A percentile compares a stretch with the other conserved stretches of the same genome.
Evolutionary conservation across 208 protist species (phyloP).

Genomic region (Acanthamoeba rhysodes): DNA sequence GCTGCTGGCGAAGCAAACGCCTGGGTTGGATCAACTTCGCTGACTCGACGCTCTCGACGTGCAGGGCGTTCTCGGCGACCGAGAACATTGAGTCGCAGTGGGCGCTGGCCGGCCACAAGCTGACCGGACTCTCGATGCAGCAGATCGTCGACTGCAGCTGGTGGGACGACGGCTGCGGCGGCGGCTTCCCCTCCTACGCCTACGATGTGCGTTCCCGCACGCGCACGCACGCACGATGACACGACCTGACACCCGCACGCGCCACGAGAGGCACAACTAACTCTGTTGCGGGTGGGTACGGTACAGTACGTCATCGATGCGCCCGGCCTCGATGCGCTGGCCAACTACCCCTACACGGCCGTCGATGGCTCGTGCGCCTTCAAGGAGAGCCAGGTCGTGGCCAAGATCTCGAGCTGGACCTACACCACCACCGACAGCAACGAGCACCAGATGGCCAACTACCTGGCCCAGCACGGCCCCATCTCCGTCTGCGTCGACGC

Average conservation of each 20-base stretch:
- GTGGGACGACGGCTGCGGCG: slow-evolving; percentile 93
- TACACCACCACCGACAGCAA: slow-evolving; percentile 85
- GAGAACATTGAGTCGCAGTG: slow-evolving; percentile 94
- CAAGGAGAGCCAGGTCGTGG: slow-evolving; percentile 87
- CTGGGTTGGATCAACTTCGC: not conserved
- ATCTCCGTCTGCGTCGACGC: slow-evolving; percentile 93
- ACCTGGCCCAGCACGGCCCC: slow-evolving; percentile 91
- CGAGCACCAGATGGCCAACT: slow-evolving; percentile 91
- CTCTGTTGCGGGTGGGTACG: not conserved
- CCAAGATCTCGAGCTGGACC: slow-evolving; percentile 89
- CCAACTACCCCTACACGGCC: slow-evolving; percentile 91
- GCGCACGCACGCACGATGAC: too few species aligned
- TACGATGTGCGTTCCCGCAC: not conserved
- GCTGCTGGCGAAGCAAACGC: not conserved
- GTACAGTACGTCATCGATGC: slow-evolving; percentile 89
- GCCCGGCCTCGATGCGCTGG: slow-evolving; percentile 91
- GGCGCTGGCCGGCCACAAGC: slow-evolving; percentile 86
- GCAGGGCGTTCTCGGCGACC: slow-evolving; percentile 93
- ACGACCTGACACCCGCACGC: not conserved
- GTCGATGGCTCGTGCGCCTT: slow-evolving; percentile 85
- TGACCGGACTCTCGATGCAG: slow-evolving; percentile 95
- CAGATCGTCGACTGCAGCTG: slow-evolving; percentile 95
- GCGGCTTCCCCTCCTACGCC: slow-evolving; percentile 91
- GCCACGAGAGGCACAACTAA: not conserved
- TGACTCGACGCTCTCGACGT: not conserved